phyloP scores from a whole-genome alignment of 805 yeast species.

The Wickerhamiella qilinensis region DNA sequence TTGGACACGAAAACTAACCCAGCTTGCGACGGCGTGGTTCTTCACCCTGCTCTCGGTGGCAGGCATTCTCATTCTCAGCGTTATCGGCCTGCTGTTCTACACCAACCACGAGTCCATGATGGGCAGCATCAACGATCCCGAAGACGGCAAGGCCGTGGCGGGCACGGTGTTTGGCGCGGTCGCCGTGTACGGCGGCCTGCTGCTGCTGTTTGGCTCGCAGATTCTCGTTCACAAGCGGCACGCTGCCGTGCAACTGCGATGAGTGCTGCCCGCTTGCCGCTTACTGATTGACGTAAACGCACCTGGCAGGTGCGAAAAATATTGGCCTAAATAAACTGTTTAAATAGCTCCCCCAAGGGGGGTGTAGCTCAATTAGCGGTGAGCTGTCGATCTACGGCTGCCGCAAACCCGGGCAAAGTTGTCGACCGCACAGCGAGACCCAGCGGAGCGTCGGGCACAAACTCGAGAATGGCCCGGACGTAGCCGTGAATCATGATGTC shows the following conservation, averaged over 20 bases:
- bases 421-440: background rate
- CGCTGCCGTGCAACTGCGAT: constrained; percentile 38
- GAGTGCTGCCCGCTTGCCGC: too few relatives aligned
- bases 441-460: background rate
- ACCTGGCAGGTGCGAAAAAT: too few relatives aligned
- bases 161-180: constrained; percentile 83
- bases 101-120: constrained; percentile 77
- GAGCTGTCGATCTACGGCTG: too few relatives aligned
- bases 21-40: constrained; percentile 55
- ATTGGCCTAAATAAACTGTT: too few relatives aligned
- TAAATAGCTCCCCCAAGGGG: too few relatives aligned
- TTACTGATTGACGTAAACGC: too few relatives aligned
- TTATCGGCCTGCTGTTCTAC: constrained; percentile 69
- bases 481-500: constrained; percentile 2
- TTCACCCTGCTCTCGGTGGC: constrained; percentile 88
- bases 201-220: constrained; percentile 83
- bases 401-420: background rate
- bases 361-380: too few relatives aligned
- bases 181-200: constrained; percentile 59
- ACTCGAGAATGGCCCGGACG: constrained; percentile 1
- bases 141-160: constrained; percentile 87
- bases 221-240: constrained; percentile 47
- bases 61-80: constrained; percentile 74
- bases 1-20: too few relatives aligned
- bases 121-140: constrained; percentile 84